These are phyloP conservation scores for Neckera pumila DNA, from an alignment of 225 moss, liverwort and hornwort species.

Conservation along the genomic window DNA sequence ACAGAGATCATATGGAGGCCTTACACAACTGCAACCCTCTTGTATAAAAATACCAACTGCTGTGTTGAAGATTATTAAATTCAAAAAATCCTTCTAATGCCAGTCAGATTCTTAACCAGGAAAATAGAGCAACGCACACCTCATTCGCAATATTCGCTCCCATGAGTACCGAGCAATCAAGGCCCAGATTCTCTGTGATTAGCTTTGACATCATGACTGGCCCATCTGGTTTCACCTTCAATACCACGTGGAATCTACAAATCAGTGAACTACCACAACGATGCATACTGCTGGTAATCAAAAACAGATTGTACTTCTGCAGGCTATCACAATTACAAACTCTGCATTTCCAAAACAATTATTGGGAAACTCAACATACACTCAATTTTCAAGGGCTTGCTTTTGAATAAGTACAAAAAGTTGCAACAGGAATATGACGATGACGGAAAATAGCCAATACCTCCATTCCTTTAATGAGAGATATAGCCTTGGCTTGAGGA, in stretches of 20 bases:
- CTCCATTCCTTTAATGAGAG: conserved; percentile 76
- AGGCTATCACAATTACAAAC: background rate
- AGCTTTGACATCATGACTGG: conserved; percentile 52
- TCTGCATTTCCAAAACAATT: background rate
- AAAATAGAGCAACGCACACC: conserved; percentile 4
- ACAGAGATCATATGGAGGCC: background rate
- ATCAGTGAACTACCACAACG: background rate
- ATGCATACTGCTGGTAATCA: background rate
- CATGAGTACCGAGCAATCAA: conserved; percentile 76
- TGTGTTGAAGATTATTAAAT: background rate
- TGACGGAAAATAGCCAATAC: background rate
- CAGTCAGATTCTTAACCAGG: background rate
- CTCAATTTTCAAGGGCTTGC: background rate
- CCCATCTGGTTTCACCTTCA: conserved; percentile 61
- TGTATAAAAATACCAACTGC: background rate
- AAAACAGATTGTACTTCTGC: background rate
- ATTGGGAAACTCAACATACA: background rate
- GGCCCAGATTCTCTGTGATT: conserved; percentile 47
- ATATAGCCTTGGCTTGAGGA: conserved; percentile 55
- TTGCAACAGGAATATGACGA: background rate
- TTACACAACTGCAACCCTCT: background rate
- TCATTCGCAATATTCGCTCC: conserved; percentile 79
- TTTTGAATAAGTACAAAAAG: background rate
- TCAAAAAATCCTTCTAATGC: background rate
- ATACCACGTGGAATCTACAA: background rate